Base-by-base conservation (phyloP, 345 rosid species). In the Eucalyptus melliodora region DNA sequence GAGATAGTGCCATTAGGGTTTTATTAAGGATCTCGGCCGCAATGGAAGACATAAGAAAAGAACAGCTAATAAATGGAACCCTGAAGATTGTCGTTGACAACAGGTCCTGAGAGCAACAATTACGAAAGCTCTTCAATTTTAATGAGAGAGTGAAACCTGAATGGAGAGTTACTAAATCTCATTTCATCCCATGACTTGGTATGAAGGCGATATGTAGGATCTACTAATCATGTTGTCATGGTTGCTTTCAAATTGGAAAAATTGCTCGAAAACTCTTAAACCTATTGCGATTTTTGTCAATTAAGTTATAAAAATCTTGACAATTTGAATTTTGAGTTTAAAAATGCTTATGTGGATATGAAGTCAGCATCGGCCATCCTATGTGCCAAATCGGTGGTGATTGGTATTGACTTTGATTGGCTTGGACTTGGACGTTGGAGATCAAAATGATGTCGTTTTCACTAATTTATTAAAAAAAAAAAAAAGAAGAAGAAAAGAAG, bases 211-310 rank as follows among this genome's bases (percentile, higher is more conserved):
- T 1, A 60, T 2, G 31, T 11, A 60, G n/a, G 7, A 26, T 59
- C n/a, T 11, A 59, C 65, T 27, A 6, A 27, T 60, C 67, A 60
- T 24, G n/a, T 60, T 26, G 7, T 60, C 67, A 60, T 1, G 31
- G 1, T 67, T 3, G 23, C 80, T 67, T 67, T 67, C 12, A 19
- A 67, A 31, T 67, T 31, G 80, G 4, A 10, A 67, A 67, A 67
- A 31, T 67, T 67, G 1, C 5, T 10, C 12, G 3, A 31, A 67
- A 67, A 31, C 0, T 67, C 42, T 16, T 67, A 9, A 31, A 67
- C 2, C 2, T 31, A 31, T 31, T 4, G 4, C 2, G 16, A 0
- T 56, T 56, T 53, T 53, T 53, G 0, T 4, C 59, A 53, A 3
- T 53, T 53, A 53, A 53, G 5, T 19, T 53, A 0, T 53, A 7